A percentile compares a stretch with the other conserved stretches of the same genome.
Conservation (phyloP, 371 early-diverging fungal genomes). For the Mortierella sp. region DNA sequence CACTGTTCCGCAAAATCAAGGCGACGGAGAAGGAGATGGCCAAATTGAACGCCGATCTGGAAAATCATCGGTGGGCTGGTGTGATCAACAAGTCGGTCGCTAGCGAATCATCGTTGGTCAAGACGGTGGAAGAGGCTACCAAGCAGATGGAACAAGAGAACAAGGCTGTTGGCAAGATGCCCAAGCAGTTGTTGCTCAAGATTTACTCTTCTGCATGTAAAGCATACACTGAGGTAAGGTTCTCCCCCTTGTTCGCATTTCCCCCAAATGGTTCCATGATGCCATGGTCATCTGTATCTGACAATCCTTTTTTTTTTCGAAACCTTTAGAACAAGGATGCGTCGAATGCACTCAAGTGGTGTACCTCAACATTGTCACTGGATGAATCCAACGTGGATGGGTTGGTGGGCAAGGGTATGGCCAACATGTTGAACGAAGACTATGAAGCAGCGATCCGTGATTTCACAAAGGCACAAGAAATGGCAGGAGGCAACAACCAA, state of each 20-base stretch:
- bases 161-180: conserved; percentile 56
- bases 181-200: conserved; percentile 63
- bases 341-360: conserved; percentile 65
- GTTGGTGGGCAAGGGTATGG: conserved; percentile 75
- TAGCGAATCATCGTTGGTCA: conserved; percentile 61
- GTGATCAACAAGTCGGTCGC: conserved; percentile 74
- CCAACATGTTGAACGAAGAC: conserved; percentile 71
- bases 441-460: conserved; percentile 81
- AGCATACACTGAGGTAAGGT: conserved; percentile 65
- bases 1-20: conserved; percentile 75
- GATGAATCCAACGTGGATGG: conserved; percentile 78
- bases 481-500: conserved; percentile 66
- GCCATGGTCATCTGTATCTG: neutral
- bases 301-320: neutral
- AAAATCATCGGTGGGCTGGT: conserved; percentile 70
- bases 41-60: conserved; percentile 65
- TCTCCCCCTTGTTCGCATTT: too few relatives aligned
- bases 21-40: conserved; percentile 79
- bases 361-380: conserved; percentile 62
- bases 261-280: too few relatives aligned
- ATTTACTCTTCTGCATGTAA: conserved; percentile 70
- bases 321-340: conserved; percentile 54
- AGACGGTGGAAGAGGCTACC: conserved; percentile 60
- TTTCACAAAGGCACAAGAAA: conserved; percentile 76
- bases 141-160: conserved; percentile 49